Conservation (phyloP, 2,329 filamentous ascomycete species). For the Clonostachys chloroleuca region DNA sequence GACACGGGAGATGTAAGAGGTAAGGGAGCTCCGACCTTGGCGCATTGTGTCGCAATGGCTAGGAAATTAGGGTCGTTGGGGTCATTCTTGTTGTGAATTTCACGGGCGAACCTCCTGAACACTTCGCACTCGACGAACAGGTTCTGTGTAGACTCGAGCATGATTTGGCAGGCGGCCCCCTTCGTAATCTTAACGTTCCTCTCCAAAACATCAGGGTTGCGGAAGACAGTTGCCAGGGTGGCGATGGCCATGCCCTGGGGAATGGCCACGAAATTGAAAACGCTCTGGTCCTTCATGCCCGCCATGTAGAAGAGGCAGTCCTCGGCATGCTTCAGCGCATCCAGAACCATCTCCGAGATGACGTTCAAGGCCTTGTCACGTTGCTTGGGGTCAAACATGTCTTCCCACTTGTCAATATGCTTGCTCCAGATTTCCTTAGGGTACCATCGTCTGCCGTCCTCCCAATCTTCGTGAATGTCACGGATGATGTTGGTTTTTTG, state of each 20-base stretch:
- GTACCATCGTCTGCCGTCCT: slow-evolving; percentile 88
- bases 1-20: not conserved
- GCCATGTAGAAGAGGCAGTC: slow-evolving; percentile 98
- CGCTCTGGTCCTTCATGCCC: slow-evolving; percentile 88
- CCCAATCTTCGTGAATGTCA: slow-evolving; percentile 85
- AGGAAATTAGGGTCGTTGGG: slow-evolving; percentile 90
- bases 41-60: slow-evolving; percentile 86
- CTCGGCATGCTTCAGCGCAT: slow-evolving; percentile 79
- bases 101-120: slow-evolving; percentile 72
- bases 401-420: slow-evolving; percentile 84
- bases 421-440: slow-evolving; percentile 97
- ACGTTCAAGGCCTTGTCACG: slow-evolving; percentile 75
- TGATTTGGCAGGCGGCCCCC: slow-evolving; percentile 85
- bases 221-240: slow-evolving; percentile 86
- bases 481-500: slow-evolving; percentile 99
- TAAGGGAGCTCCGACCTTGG: slow-evolving; percentile 55
- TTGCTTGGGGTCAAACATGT: slow-evolving; percentile 81
- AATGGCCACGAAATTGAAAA: slow-evolving; percentile 98
- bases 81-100: slow-evolving; percentile 91
- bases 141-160: slow-evolving; percentile 92
- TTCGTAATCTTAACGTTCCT: slow-evolving; percentile 95
- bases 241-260: slow-evolving; percentile 97
- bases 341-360: slow-evolving; percentile 90
- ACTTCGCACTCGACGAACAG: slow-evolving; percentile 74
- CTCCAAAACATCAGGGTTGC: slow-evolving; percentile 81